Evolutionary conservation across 1,284 basidiomycete genomes (phyloP).

Genomic region (Cutaneotrichosporon dermatis): DNA sequence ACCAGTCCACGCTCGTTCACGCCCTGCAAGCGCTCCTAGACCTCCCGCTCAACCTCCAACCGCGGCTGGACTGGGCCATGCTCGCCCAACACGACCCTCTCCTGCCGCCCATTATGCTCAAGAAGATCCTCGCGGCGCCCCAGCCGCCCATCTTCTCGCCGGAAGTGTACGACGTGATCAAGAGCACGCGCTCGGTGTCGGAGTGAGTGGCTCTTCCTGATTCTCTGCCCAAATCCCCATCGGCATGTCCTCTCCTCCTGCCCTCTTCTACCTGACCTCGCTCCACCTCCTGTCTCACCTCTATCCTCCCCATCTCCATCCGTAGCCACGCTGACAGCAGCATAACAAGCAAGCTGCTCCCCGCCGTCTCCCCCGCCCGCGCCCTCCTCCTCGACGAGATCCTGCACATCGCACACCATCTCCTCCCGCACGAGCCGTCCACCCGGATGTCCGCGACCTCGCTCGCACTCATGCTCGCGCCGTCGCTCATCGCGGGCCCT

Average conservation of each 20-base stretch:
- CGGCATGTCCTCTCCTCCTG: too few relatives aligned
- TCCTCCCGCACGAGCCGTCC: conserved; percentile 19
- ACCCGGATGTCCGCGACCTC: conserved; percentile 32
- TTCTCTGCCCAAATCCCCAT: neutral
- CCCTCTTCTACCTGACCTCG: too few relatives aligned
- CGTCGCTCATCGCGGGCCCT: conserved; percentile 31
- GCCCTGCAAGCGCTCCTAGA: conserved; percentile 25
- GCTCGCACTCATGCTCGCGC: conserved; percentile 38
- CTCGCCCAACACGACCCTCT: conserved; percentile 34
- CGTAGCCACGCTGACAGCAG: conserved; percentile 11
- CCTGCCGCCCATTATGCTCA: conserved; percentile 26
- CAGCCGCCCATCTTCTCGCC: conserved; percentile 20
- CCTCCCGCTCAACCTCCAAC: conserved; percentile 27
- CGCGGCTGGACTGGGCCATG: conserved; percentile 30
- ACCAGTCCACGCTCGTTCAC: conserved; percentile 21
- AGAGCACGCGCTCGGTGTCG: neutral
- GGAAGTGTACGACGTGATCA: conserved; percentile 21
- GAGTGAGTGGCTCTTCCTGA: conserved; percentile 19
- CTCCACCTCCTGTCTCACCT: too few relatives aligned
- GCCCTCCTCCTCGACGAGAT: conserved; percentile 22
- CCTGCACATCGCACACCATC: conserved; percentile 23
- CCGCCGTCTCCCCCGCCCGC: conserved; percentile 12
- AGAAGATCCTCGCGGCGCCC: conserved; percentile 3
- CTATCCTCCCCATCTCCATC: too few relatives aligned
- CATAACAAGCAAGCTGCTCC: conserved; percentile 20